Base-by-base conservation (phyloP, 352 stramenopile species). In the Elongisporangium anandrum region DNA sequence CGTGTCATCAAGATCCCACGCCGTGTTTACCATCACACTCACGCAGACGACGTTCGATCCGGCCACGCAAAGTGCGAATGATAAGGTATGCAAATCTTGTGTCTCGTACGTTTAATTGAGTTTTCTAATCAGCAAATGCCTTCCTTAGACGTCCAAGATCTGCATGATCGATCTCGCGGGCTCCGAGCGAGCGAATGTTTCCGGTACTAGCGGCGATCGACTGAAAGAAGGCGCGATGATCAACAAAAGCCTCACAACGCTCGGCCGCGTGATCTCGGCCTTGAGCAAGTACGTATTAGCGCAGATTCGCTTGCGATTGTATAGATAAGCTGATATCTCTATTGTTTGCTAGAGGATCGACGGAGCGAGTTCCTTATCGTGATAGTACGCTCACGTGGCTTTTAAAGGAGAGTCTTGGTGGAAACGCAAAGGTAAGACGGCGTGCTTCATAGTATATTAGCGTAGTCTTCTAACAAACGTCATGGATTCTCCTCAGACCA, bases 1-100 rank as follows among this genome's bases (percentile, higher is more conserved):
- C 1, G 91, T 94, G 2, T 98, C 92, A 0, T 98, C 92, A 16
- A 88, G 97, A 6, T 99, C 94, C 12, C 96, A 99, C 68, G 95
- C 93, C 0, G 95, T 99, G 54, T 99, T 99, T 60, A 98, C 89
- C 16, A 97, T 99, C 63, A 97, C 97, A 8, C 77, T 94, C 48
- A 94, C 81, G 1, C 85, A 94, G 55, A 90, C 82, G 13, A 79
- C 75, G 5, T 80, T 91, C 41, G 85, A 94, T 39, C 58, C 68
- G 0, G 54, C 70, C 16, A 88, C 81, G 3, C 75, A 90, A 19
- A 76, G 73, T 15, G 69, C 80, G 0, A 75, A 85, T 8, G 73
- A 90, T 54, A 92, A 94, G 73, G 83, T 90, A 53, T 54, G 20
- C 39, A 15, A 39, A 22, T 8, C 9, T 60, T 16, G 13, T 53